Evolutionary conservation across 2,329 filamentous ascomycete genomes (phyloP).

Genomic region (Pseudonectria buxi): DNA sequence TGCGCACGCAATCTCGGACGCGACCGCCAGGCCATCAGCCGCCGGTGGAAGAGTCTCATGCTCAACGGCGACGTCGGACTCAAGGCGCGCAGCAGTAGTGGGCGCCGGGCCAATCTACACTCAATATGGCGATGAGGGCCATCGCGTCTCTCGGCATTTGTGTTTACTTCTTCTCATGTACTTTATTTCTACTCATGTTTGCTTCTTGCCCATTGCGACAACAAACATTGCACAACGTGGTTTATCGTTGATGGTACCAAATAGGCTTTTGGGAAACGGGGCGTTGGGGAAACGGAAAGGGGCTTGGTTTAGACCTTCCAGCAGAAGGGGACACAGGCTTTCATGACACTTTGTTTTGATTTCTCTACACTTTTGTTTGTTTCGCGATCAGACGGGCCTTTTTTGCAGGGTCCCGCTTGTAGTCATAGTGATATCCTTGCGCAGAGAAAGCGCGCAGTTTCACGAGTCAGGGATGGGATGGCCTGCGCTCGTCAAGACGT

Average conservation of each 20-base stretch:
- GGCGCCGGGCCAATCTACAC: conserved; percentile 39
- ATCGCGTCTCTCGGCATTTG: neutral
- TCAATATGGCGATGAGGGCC: conserved; percentile 45
- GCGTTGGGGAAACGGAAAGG: no score
- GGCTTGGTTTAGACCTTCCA: no score
- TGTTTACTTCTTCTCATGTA: conserved; percentile 9
- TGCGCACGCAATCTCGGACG: conserved; percentile 57
- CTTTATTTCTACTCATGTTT: conserved; percentile 9
- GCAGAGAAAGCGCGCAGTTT: conserved; percentile 10
- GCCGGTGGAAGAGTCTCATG: conserved; percentile 59
- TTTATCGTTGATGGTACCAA: no score
- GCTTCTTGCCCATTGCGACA: neutral
- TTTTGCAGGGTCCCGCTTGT: neutral
- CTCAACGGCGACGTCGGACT: conserved; percentile 52
- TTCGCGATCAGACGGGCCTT: neutral
- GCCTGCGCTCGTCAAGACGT: no score
- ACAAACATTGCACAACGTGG: no score
- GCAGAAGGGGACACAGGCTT: no score
- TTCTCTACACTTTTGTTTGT: conserved; percentile 5
- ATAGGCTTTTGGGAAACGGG: no score
- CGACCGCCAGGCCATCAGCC: conserved; percentile 49
- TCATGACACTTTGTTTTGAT: conserved; percentile 12
- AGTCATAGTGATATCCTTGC: conserved; percentile 20
- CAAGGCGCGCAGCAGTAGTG: conserved; percentile 38
- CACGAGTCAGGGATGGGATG: no score